phyloP scores from a whole-genome alignment of 75 land plant species.

The Ceratopteris richardii region DNA sequence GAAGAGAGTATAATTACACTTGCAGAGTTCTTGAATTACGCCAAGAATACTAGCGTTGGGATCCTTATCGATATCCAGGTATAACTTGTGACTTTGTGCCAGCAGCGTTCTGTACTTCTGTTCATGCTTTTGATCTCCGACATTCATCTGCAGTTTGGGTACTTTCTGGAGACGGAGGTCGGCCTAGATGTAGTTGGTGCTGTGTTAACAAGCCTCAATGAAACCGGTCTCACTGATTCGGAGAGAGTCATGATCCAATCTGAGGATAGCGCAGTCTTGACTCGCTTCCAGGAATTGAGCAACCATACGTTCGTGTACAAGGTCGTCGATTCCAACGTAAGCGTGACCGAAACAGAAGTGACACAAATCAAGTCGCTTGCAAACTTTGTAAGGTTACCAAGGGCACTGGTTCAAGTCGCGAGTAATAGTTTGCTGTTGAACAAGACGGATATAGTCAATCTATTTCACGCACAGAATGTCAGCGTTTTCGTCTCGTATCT shows the following conservation, averaged over 20 bases:
- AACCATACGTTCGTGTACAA: constrained; percentile 27
- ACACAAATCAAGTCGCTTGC: constrained; percentile 44
- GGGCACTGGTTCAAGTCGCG: constrained; percentile 23
- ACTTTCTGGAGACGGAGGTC: constrained; percentile 46
- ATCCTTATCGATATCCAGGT: constrained; percentile 3
- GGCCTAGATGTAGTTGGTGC: constrained; percentile 35
- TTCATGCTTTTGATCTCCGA: neutral
- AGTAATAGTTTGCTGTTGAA: constrained; percentile 15
- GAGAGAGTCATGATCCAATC: constrained; percentile 54
- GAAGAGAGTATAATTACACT: neutral
- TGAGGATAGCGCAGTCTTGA: constrained; percentile 59
- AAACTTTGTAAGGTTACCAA: constrained; percentile 25
- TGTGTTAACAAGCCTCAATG: constrained; percentile 28
- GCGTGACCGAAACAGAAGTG: constrained; percentile 16
- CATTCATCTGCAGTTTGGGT: constrained; percentile 37
- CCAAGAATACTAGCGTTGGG: neutral
- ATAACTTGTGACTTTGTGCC: neutral
- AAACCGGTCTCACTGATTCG: constrained; percentile 41
- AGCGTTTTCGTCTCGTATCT: constrained; percentile 44
- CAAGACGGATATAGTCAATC: constrained; percentile 28
- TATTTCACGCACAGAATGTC: constrained; percentile 48
- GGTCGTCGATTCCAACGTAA: constrained; percentile 15
- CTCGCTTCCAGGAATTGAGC: constrained; percentile 22
- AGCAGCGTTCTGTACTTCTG: neutral
- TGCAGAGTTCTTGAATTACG: constrained; percentile 1